These are phyloP conservation scores for Plantago coronopus DNA, from an alignment of 305 asterid species.

Conservation along the genomic window DNA sequence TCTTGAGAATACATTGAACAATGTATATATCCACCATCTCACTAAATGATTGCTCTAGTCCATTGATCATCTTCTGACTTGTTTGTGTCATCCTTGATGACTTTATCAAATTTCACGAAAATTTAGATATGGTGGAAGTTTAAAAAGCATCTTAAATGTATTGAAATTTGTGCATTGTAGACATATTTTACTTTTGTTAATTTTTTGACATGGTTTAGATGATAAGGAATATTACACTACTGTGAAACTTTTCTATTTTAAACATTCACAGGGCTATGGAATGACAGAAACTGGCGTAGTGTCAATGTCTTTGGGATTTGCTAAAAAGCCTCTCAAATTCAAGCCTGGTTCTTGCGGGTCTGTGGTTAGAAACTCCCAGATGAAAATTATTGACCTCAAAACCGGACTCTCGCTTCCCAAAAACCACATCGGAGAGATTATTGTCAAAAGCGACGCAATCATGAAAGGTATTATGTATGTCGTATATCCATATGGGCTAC, in stretches of 20 bases:
- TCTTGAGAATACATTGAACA: too few species aligned
- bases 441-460: conserved; percentile 43
- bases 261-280: conserved; percentile 48
- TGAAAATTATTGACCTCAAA: conserved; percentile 51
- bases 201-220: too few species aligned
- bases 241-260: not conserved
- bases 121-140: too few species aligned
- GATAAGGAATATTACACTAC: not conserved
- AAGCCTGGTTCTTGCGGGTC: conserved; percentile 64
- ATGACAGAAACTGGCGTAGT: conserved; percentile 69
- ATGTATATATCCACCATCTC: too few species aligned
- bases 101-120: too few species aligned
- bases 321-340: conserved; percentile 39
- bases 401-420: conserved; percentile 40
- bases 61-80: too few species aligned
- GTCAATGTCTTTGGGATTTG: conserved; percentile 57
- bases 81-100: too few species aligned
- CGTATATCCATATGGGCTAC: too few species aligned
- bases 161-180: too few species aligned
- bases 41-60: too few species aligned
- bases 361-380: conserved; percentile 44
- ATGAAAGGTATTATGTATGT: conserved; percentile 78
- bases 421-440: conserved; percentile 52
- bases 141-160: too few species aligned
- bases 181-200: too few species aligned